These are phyloP conservation scores for Puccinia novopanici DNA, from an alignment of 1,284 basidiomycete species.

Conservation along the genomic window DNA sequence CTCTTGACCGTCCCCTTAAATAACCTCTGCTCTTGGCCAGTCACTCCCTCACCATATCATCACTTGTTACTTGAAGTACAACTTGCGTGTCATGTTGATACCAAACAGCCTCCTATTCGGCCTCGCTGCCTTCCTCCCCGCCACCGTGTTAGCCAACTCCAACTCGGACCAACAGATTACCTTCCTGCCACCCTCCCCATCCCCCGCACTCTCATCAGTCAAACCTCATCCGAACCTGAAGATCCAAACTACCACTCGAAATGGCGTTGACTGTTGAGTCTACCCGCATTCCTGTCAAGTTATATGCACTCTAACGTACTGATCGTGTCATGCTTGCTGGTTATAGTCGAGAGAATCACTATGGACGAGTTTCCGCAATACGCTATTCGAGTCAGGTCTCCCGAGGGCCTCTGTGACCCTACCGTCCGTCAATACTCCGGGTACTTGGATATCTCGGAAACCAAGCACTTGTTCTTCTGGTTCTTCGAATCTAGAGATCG, in stretches of 20 bases:
- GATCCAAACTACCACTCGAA: slow-evolving; percentile 14
- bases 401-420: slow-evolving; percentile 57
- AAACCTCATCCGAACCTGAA: slow-evolving; percentile 25
- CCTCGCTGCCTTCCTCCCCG: neutral
- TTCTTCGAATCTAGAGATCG: slow-evolving; percentile 59
- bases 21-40: neutral
- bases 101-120: neutral
- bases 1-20: too few relatives aligned
- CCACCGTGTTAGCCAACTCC: neutral
- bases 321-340: neutral
- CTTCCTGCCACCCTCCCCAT: slow-evolving; percentile 13
- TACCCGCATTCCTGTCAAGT: neutral
- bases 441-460: slow-evolving; percentile 59
- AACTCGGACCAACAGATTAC: slow-evolving; percentile 34
- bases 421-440: slow-evolving; percentile 59
- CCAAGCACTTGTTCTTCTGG: slow-evolving; percentile 60
- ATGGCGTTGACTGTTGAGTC: slow-evolving; percentile 45
- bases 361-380: slow-evolving; percentile 47
- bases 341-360: slow-evolving; percentile 39
- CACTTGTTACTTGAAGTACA: too few relatives aligned
- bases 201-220: neutral
- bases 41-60: neutral
- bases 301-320: neutral
- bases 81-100: neutral
- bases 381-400: slow-evolving; percentile 40